Base-by-base conservation (phyloP, 371 early-diverging fungal genomes). In the Fennellomyces sp. region DNA sequence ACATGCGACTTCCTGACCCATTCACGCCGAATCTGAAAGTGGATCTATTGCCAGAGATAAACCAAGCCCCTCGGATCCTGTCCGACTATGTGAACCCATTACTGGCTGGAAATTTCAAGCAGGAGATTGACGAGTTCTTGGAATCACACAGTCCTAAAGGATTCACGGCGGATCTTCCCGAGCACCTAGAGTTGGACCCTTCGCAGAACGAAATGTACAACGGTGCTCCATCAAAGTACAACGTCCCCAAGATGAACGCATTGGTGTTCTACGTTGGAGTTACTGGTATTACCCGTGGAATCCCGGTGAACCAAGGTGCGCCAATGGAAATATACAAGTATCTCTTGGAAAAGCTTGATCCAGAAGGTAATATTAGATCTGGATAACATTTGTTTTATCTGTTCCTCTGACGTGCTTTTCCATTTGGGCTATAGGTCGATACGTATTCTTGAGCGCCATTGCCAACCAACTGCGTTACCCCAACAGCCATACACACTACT, bases 401-500 rank as follows among this genome's bases (percentile, higher is more conserved):
- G 5, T 49, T 13, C 3, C 3, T 5, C 13, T 49, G 8, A 21
- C 3, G 55, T 51, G 6, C 36, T 59, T 12, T 27, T 5, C 10
- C 19, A 35, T 26, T 6, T 3, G 3, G 17, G 25, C 23, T 21
- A 31, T 59, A 84, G 92, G 95, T 8, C 90, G 96, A 11, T 96
- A 96, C 63, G 70, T 91, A 59, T 85, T 98, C 65, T 69, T 98
- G 61, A 91, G 88, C 63, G 94, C 96, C 5, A 92, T 98, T 61
- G 95, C 96, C 52, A 97, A 97, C 76, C 99, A 98, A 66, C 82
- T 99, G 64, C 91, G 98, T 66, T 97, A 93, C 81, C 98, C 98
- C 28, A 97, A 96, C 73, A 91, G 90, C 53, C 99, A 99, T 72
- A 97, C 98, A 33, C 91, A 93, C 68, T 96, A 93, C 69, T 96